phyloP scores from a whole-genome alignment of 305 asterid genomes.

The Fraxinus ornus region DNA sequence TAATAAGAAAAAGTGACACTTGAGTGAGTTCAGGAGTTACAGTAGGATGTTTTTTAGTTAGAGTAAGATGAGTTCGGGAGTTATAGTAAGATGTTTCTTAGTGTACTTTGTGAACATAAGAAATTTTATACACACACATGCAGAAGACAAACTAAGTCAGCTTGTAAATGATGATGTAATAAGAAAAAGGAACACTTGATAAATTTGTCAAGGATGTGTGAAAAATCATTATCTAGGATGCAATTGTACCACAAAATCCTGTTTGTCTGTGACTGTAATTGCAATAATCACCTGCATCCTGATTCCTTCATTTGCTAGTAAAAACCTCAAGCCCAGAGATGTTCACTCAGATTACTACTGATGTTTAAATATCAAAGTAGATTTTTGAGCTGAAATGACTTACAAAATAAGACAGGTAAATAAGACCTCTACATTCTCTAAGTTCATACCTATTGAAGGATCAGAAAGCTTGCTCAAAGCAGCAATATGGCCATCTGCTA shows the following conservation, averaged over 20 bases:
- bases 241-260: neutral
- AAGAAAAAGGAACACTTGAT: neutral
- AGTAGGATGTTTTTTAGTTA: neutral
- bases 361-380: neutral
- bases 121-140: neutral
- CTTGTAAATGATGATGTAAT: neutral
- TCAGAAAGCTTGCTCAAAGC: slow-evolving; percentile 66
- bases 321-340: neutral
- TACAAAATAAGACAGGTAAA: neutral
- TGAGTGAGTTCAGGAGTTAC: neutral
- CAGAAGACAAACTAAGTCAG: neutral
- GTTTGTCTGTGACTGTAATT: neutral
- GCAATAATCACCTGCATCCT: neutral
- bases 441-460: slow-evolving; percentile 50
- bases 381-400: neutral
- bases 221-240: neutral
- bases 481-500: slow-evolving; percentile 77
- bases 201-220: neutral
- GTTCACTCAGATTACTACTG: neutral
- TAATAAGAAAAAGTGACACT: neutral
- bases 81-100: neutral
- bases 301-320: neutral
- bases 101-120: neutral
- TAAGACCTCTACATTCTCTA: neutral
- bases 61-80: neutral